Base-by-base conservation (phyloP, 768 basidiomycete genomes). In the Suillus variegatus region DNA sequence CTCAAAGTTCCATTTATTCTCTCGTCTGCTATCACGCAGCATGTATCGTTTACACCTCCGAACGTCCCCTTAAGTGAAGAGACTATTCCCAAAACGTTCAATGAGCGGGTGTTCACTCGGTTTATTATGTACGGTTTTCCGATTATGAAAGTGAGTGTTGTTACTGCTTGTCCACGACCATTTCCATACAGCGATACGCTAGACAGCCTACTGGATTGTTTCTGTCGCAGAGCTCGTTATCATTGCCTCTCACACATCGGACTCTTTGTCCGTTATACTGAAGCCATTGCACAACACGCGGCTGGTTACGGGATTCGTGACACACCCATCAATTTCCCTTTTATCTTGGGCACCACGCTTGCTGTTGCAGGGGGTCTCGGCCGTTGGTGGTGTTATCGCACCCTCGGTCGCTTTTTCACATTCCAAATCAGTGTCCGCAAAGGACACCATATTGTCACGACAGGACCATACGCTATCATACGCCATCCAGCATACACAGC, bases 401-500 rank as follows among this genome's bases (percentile, higher is more conserved):
- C 76, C 9, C 77, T 83, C 4, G 80, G 80, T 3, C 72, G 73
- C 2, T 68, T 81, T 28, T 83, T 81, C 70, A 83, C 81, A 0
- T 82, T 82, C 64, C 79, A 82, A 56, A 76, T 82, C 52, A 77
- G 78, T 44, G 78, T 82, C 47, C 79, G 75, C 12, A 76, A 75
- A 1, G 72, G 78, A 63, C 82, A 83, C 66, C 71, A 74, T 63
- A 78, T 83, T 41, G 72, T 83, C 61, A 82, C 78, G 3, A 68
- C 74, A 13, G 81, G 81, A 1, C 82, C 81, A 1, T 83, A 83
- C 63, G 72, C 79, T n/a, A 77, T 77, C 75, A 78, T 81, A 8
- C 77, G 82, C 49, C 82, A 83, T 67, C 82, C 81, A 44, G 77
- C 79, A 68, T 83, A 83, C 66, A 76, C 78, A 16, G 80, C 78